Evolutionary conservation across 148 eudicot genomes (phyloP), one percentile per base, ranked within the genome.

Genomic region (Rhododendron ovatum): DNA sequence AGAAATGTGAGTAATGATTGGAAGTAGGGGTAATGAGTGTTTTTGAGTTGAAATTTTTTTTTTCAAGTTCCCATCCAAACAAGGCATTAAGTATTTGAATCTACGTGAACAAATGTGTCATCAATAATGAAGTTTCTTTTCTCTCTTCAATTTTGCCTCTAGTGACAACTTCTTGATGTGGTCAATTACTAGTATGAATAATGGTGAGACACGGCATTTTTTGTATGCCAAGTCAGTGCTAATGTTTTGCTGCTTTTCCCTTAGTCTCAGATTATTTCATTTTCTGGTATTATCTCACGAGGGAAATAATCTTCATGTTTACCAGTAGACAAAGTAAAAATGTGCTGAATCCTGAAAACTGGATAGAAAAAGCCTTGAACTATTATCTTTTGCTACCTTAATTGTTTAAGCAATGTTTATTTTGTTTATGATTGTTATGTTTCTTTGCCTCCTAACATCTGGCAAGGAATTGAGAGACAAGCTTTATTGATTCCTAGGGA

Each of bases 401-500:
- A 8, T 50, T 84, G 55, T 67, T 18, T 73, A 22, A 71, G 75
- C 45, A 30, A 45, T 26, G 50, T 48, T n/a, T 83, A 7, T 37
- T 41, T 14, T 24, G 24, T 8, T 0, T 28, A 2, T 20, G 20
- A 22, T 30, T 73, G 41, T 13, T 51, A 50, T 22, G 6, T 76
- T 75, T 76, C 50, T 76, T 84, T n/a, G 24, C 37, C 50, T 53
- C 50, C 67, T 33, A 67, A 30, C 43, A 11, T 26, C 43, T 81
- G 33, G 59, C 24, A 30, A 83, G 45, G 13, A n/a, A 73, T 81
- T 85, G 87, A 82, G 33, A 4, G 74, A 76, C 59, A 69, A 82
- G 37, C 67, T 85, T 78, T 28, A 47, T 85, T 81, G 80, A 35
- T 65, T 88, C 80, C 78, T 82, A 95, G 99, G 93, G 80, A 79